phyloP scores from a whole-genome alignment of 768 basidiomycete species.

The Strobilomyces dryophilus region DNA sequence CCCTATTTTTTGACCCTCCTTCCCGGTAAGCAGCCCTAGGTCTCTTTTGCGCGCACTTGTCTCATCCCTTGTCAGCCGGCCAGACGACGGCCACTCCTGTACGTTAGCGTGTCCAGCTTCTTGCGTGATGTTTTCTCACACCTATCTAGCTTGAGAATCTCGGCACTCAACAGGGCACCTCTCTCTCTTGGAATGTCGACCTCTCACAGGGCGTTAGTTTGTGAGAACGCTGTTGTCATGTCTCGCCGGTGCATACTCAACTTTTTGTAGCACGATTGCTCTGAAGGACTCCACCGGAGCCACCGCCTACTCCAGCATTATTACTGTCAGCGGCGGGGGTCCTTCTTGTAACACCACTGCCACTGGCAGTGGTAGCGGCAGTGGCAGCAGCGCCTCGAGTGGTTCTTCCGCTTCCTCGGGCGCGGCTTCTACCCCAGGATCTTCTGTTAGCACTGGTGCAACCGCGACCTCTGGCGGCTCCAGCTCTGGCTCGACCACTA shows the following conservation, averaged over 20 bases:
- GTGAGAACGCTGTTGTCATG: conserved; percentile 28
- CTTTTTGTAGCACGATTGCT: conserved; percentile 41
- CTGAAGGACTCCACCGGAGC: conserved; percentile 59
- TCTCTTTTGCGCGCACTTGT: not conserved
- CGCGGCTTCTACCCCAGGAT: not conserved
- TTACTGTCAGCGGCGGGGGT: conserved; percentile 39
- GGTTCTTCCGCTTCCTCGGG: not conserved
- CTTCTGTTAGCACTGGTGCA: not conserved
- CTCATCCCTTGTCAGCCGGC: conserved; percentile 38
- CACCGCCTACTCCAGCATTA: conserved; percentile 47
- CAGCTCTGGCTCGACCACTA: not conserved
- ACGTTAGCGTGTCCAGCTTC: conserved; percentile 9
- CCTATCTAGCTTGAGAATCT: conserved; percentile 51
- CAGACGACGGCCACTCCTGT: conserved; percentile 52
- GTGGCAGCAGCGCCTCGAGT: not conserved
- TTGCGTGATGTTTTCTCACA: not conserved
- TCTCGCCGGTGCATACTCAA: not conserved
- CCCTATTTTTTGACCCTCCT: conserved; percentile 61
- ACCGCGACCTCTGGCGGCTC: not conserved
- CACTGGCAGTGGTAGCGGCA: not conserved
- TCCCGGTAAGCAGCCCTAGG: conserved; percentile 44
- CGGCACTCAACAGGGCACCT: conserved; percentile 38
- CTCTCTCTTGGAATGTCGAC: conserved; percentile 54
- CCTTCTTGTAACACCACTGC: conserved; percentile 24
- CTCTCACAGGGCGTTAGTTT: conserved; percentile 40